Base-by-base conservation (phyloP, 805 yeast genomes). In the Wickerhamomyces strasburgensis region DNA sequence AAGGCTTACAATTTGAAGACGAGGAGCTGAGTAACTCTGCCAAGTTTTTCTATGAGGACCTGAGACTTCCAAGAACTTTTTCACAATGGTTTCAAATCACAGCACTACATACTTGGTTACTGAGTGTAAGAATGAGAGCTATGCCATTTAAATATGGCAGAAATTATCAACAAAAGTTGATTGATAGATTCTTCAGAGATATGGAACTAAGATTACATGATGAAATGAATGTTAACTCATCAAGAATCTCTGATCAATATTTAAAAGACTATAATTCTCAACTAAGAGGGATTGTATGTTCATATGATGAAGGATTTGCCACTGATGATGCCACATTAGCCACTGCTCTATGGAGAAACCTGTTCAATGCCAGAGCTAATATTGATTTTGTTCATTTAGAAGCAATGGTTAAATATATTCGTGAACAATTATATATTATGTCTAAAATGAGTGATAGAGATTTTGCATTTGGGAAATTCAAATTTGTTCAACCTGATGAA, bases 41-140 rank as follows among this genome's bases (percentile, higher is more conserved):
- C 2, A 67, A 66, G 37, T 93, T 86, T 57, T 93, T 87, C 70
- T 93, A 87, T 57, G 84, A 85, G 37, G 84, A 89, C 10, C 65
- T 93, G 39, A 80, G 76, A 18, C 66, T 93, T 53, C 96, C 96
- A 25, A 71, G 74, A 56, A 82, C 97, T 1, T 89, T 90, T 56
- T 78, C 90, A n/a, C 95, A 88, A 60, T 90, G 96, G 96, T 90
- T 82, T 60, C 98, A 90, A 62, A 83, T 93, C 44, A 84, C 96
- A 6, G 69, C 82, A 1, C 69, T 93, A 48, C 98, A 93, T 60
- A 78, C 85, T 42, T 93, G 99, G 99, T 80, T 93, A 54, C 68
- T 93, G 31, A 82, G 83, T 47, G 95, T 85, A 14, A 80, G 98
- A 57, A 89, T 93, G 96, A 78, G 99, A 60, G 94, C 94, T 8